Percentiles rank a stretch among this genome's conserved stretches.
Evolutionary conservation across 371 early-diverging fungal species (phyloP).

Genomic region (Apophysomyces variabilis): DNA sequence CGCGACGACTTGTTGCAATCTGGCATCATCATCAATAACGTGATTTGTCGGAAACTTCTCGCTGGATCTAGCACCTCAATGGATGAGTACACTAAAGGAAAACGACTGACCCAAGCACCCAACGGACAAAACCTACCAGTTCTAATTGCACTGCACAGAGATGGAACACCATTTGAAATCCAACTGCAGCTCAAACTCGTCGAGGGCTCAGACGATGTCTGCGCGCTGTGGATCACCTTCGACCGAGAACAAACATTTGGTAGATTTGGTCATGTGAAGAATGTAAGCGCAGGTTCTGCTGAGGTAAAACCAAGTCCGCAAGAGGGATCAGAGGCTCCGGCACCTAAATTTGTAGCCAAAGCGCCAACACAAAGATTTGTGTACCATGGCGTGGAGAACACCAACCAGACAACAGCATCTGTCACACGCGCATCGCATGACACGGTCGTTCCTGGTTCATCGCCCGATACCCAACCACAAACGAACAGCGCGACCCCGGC

Average conservation of each 20-base stretch:
- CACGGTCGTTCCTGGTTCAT: not conserved
- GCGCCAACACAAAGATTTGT: slow-evolving; percentile 2
- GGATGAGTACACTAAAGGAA: slow-evolving; percentile 9
- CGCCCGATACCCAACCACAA: not conserved
- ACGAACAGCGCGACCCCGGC: slow-evolving; percentile 9
- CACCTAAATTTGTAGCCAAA: slow-evolving; percentile 15
- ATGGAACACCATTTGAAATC: slow-evolving; percentile 64
- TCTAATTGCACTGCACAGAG: slow-evolving; percentile 67
- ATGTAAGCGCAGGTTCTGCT: not conserved
- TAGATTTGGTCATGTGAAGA: slow-evolving; percentile 37
- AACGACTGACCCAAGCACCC: slow-evolving; percentile 36
- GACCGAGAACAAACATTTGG: slow-evolving; percentile 62
- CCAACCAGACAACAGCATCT: slow-evolving; percentile 8
- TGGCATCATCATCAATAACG: slow-evolving; percentile 44
- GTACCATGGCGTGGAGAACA: slow-evolving; percentile 5
- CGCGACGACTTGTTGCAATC: slow-evolving; percentile 39
- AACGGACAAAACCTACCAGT: slow-evolving; percentile 51
- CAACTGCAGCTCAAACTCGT: slow-evolving; percentile 68
- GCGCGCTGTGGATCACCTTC: slow-evolving; percentile 74
- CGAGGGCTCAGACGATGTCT: slow-evolving; percentile 54
- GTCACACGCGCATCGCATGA: slow-evolving; percentile 23
- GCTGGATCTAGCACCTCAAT: slow-evolving; percentile 18
- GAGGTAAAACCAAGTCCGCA: slow-evolving; percentile 25
- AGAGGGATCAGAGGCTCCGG: slow-evolving; percentile 23
- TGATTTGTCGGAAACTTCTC: slow-evolving; percentile 38